Conservation (phyloP, 1,284 basidiomycete species). For the Irpex rosettiformis region DNA sequence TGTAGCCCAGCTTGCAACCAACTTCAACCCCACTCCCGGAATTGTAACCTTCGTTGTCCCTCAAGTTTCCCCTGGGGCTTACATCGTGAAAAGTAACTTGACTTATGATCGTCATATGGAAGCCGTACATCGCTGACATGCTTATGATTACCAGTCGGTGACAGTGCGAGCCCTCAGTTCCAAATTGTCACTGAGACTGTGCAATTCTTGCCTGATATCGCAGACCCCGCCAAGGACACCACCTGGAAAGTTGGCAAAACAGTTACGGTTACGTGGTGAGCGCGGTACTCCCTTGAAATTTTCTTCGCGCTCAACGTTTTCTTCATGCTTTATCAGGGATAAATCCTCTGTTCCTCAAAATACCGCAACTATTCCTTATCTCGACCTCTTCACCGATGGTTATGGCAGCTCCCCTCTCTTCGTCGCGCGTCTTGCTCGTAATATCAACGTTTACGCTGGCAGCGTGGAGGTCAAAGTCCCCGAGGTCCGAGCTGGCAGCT, state of each 20-base stretch:
- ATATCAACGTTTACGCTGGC: conserved; percentile 5
- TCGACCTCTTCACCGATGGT: conserved; percentile 7
- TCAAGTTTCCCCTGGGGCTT: conserved; percentile 3
- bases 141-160: not conserved
- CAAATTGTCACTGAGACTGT: not conserved
- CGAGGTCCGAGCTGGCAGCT: conserved; percentile 4
- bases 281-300: not conserved
- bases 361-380: conserved; percentile 4
- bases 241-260: conserved; percentile 3
- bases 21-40: conserved; percentile 3
- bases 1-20: not conserved
- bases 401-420: conserved; percentile 5
- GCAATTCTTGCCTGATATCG: conserved; percentile 1
- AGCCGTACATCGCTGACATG: not conserved
- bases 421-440: conserved; percentile 5
- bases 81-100: conserved; percentile 6
- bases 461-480: not conserved
- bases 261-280: conserved; percentile 3
- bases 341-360: conserved; percentile 1
- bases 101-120: not conserved
- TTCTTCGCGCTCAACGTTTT: not conserved
- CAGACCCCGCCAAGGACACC: not conserved
- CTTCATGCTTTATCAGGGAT: not conserved
- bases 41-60: conserved; percentile 5
- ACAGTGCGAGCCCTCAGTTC: conserved; percentile 3